Evolutionary conservation across 2,329 filamentous ascomycete species (phyloP).

Genomic region (Diaporthe sp.): DNA sequence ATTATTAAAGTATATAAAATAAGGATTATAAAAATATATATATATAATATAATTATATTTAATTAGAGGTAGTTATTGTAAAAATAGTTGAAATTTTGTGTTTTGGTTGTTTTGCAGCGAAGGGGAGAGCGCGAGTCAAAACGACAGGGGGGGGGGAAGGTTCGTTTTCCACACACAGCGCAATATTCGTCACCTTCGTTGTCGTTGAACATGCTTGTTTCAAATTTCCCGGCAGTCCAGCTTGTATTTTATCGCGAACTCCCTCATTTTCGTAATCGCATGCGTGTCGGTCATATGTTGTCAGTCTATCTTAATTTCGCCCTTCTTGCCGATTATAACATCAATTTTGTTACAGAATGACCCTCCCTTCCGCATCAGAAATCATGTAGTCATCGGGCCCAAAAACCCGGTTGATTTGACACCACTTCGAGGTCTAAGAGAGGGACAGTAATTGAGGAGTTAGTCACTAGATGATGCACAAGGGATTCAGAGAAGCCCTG

Average conservation of each 20-base stretch:
- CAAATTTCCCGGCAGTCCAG: neutral
- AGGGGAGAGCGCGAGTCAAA: no score
- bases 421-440: neutral
- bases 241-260: neutral
- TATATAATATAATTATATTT: no score
- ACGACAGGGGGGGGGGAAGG: no score
- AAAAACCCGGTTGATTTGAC: neutral
- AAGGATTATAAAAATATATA: no score
- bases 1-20: no score
- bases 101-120: no score
- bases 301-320: neutral
- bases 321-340: neutral
- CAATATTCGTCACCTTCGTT: neutral
- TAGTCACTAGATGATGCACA: neutral
- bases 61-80: no score
- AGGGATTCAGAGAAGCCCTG: neutral
- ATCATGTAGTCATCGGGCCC: neutral
- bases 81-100: no score
- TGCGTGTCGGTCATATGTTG: neutral
- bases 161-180: no score
- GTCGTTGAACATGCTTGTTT: neutral
- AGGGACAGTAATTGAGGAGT: neutral
- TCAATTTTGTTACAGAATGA: neutral
- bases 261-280: neutral
- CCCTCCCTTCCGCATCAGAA: conserved; percentile 1